Conservation (phyloP, 2,329 filamentous ascomycete genomes). For the Curvularia eragrostidis region DNA sequence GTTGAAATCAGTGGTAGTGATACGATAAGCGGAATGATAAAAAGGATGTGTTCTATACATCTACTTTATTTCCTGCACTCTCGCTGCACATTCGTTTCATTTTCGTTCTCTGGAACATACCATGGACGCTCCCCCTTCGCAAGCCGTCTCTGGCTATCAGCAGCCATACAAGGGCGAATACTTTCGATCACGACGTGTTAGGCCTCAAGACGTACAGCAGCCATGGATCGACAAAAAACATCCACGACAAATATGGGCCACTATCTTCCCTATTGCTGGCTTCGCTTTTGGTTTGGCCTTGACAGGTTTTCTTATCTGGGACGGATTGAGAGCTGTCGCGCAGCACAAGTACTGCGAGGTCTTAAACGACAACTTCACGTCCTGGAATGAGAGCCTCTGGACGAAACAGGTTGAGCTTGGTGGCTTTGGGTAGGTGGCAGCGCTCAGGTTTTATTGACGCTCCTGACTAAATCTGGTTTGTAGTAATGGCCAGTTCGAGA, state of each 20-base stretch:
- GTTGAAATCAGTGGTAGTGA: background rate
- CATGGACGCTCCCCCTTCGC: background rate
- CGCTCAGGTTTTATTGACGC: background rate
- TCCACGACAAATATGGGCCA: constrained; percentile 85
- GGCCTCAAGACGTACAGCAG: constrained; percentile 75
- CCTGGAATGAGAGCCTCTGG: constrained; percentile 69
- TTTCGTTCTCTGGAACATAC: background rate
- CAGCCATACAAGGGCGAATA: constrained; percentile 38
- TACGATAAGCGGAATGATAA: background rate
- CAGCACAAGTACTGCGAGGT: constrained; percentile 76
- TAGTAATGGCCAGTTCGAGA: constrained; percentile 81
- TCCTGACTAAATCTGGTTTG: constrained; percentile 34
- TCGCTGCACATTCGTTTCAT: background rate
- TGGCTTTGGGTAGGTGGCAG: constrained; percentile 71
- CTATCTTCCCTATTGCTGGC: constrained; percentile 77
- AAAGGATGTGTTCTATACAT: background rate
- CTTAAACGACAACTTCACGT: constrained; percentile 69
- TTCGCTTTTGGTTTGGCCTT: constrained; percentile 72
- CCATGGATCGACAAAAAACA: constrained; percentile 78
- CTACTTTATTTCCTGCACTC: background rate
- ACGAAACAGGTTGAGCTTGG: constrained; percentile 76
- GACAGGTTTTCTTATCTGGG: constrained; percentile 75
- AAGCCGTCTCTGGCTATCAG: constrained; percentile 2
- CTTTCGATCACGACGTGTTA: constrained; percentile 76
- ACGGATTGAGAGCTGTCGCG: constrained; percentile 73